Base-by-base conservation (phyloP, 148 eudicot species). In the Salicornia ramosissima region DNA sequence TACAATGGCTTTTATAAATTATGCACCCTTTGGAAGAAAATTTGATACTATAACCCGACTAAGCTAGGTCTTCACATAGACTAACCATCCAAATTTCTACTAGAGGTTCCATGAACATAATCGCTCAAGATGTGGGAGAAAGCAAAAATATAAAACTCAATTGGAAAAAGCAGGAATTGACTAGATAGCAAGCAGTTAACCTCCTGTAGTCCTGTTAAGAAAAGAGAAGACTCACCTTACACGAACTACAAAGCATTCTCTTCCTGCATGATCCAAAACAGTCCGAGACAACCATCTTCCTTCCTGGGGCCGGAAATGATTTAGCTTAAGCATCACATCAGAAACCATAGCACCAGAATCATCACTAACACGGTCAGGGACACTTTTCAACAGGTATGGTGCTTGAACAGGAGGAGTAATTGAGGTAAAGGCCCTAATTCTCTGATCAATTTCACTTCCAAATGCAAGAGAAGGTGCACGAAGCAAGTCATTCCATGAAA, bases 261-360 rank as follows among this genome's bases (percentile, higher is more conserved):
- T 74, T 42, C 96, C 90, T 0, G 90, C 79, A 68, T 93, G 95
- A 77, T 93, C 98, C 31, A 93, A 80, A 67, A 90, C 98, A 56
- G 98, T 90, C 14, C 95, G 86, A 73, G 98, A 90, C 60, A 93
- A 68, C 98, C 98, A 93, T 47, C 98, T 79, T 4, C 98, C 98
- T 79, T 85, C 86, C 74, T 93, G 98, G 33, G 96, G 98, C 31
- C 90, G 86, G 75, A 90, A 93, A 71, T 83, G 92, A 79, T 90
- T 90, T 78, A 93, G 73, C 49, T 61, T 88, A 43, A 93, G 82
- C 64, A 93, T 88, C 39, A 90, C 86, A 78, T 93, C 96, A 5
- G 96, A 93, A 67, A 93, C 77, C 98, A 93, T 93, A 30, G 96
- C 95, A 59, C 98, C 98, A 22, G 95, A 90, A 81, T 93, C 88